Conservation (phyloP, 2,329 filamentous ascomycete genomes). For the Chrysosporium queenslandicum region DNA sequence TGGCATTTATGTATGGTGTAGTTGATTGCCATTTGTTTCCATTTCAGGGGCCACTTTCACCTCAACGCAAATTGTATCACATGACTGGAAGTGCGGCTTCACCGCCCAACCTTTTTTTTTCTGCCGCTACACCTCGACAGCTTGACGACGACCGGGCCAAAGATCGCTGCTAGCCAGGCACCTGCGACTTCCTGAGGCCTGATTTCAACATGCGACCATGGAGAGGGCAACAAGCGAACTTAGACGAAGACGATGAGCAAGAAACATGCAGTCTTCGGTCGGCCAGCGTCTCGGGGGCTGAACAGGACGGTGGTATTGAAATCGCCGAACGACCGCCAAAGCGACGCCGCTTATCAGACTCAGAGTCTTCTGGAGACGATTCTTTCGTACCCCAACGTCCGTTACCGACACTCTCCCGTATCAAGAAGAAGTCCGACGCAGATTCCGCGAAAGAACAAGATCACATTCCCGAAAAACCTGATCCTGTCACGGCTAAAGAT, state of each 20-base stretch:
- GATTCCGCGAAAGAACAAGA: conserved; percentile 8
- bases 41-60: background rate
- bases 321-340: conserved; percentile 27
- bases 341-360: conserved; percentile 31
- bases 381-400: conserved; percentile 21
- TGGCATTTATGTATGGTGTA: no score
- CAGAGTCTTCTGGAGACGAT: conserved; percentile 27
- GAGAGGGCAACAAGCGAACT: background rate
- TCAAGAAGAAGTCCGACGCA: conserved; percentile 30
- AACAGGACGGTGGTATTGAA: background rate
- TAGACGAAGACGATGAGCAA: background rate
- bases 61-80: background rate
- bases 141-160: no score
- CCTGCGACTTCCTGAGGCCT: no score
- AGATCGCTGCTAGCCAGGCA: no score
- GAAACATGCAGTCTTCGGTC: background rate
- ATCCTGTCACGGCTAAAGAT: conserved; percentile 33
- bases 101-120: conserved; percentile 7
- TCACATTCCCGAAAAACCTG: conserved; percentile 20
- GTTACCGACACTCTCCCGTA: conserved; percentile 33
- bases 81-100: background rate
- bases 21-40: no score
- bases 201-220: background rate
- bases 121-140: background rate
- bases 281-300: background rate